Conservation (phyloP, 1,284 basidiomycete genomes). For the Meripilus lineatus region DNA sequence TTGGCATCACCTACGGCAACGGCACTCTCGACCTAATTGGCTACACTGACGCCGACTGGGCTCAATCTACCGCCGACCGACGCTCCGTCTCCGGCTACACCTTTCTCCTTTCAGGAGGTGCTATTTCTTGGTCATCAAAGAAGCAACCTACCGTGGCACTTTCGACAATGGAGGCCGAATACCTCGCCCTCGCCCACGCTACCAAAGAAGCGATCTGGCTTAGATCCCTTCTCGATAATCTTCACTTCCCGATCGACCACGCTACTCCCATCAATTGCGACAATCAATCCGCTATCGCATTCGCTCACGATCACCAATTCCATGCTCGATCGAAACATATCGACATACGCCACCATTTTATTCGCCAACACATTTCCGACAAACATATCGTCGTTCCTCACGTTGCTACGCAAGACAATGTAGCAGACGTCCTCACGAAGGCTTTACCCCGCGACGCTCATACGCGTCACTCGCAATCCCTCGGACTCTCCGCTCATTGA, state of each 20-base stretch:
- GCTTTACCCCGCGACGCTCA: too few species aligned
- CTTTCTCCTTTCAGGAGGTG: constrained; percentile 23
- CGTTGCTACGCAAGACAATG: constrained; percentile 25
- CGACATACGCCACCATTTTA: constrained; percentile 26
- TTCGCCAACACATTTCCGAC: constrained; percentile 23
- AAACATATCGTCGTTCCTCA: constrained; percentile 21
- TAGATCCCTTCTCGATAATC: constrained; percentile 17
- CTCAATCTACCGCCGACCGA: constrained; percentile 9
- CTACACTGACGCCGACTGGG: constrained; percentile 34
- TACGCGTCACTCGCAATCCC: too few species aligned
- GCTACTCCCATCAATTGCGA: constrained; percentile 22
- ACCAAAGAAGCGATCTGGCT: constrained; percentile 26
- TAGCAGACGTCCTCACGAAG: constrained; percentile 42
- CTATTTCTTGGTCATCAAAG: constrained; percentile 25
- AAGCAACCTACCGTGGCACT: constrained; percentile 27
- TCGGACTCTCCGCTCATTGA: too few species aligned
- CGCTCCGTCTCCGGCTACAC: constrained; percentile 22
- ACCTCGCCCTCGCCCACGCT: constrained; percentile 19
- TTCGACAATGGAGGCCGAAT: constrained; percentile 31
- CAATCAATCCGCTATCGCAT: constrained; percentile 25
- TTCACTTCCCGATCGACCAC: not conserved
- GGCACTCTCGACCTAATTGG: constrained; percentile 26
- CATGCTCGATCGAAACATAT: constrained; percentile 31
- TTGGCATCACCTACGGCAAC: constrained; percentile 11
- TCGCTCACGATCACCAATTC: constrained; percentile 23